Base-by-base conservation (phyloP, 306 rosid species). In the Hippophae rhamnoides region DNA sequence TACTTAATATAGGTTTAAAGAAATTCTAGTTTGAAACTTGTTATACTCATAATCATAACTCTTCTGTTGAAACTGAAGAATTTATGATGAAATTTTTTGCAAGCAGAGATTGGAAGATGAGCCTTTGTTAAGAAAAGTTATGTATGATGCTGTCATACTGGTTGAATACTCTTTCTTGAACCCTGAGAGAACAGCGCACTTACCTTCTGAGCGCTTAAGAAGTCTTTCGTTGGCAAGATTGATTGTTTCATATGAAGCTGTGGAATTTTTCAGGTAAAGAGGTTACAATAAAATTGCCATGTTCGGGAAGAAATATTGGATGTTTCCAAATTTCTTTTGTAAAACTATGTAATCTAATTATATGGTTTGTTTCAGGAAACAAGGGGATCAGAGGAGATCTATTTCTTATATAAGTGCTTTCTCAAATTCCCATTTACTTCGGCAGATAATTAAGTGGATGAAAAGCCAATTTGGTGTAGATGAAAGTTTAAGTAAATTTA, bases 71-170 rank as follows among this genome's bases (percentile, higher is more conserved):
- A 2, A 18, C 3, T 54, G 13, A 3, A 64, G 3, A 55, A n/a
- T 5, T 7, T 26, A 49, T 12, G 11, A 12, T 12, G 9, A 12
- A 38, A 27, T 14, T 60, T 26, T 38, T 54, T 75, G 40, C 64
- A 7, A 67, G 84, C 87, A 90, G 97, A 79, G 81, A 46, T 73
- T 80, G 58, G 86, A 77, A 65, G 89, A 72, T 57, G 86, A 84
- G 77, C 49, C 66, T 68, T 56, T 82, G 58, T 69, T 81, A 46
- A 82, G 84, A 74, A 77, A 81, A 74, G 77, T 84, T 77, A 59
- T 90, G 18, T 81, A 65, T 67, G 95, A 90, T 79, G 84, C 76
- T 54, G 44, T 84, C 50, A 65, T 90, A 70, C 74, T 87, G 78
- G 94, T 75, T 40, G 97, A 84, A 7, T 90, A 84, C 70, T 74